Evolutionary conservation across 2,329 filamentous ascomycete genomes (phyloP), one percentile per base, ranked within the genome.

Genomic region (Beauveria medogensis): DNA sequence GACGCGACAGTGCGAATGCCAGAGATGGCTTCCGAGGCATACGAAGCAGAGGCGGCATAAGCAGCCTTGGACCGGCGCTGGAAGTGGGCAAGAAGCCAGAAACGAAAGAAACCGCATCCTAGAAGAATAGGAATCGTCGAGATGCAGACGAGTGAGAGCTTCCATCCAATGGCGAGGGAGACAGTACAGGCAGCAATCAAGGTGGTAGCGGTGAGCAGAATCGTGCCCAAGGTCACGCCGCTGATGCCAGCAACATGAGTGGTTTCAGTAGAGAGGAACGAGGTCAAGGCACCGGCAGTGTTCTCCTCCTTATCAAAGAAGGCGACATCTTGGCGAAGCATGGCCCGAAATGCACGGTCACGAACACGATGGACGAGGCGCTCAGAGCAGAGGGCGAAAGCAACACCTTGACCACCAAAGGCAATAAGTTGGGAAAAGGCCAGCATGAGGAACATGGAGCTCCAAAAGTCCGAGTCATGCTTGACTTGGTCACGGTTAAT

Each of bases 231-330:
- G 0, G 92, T 96, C 30, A 87, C 86, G 52, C 93, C 94, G 65
- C 90, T 92, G 52, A 97, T 84, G 16, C 94, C 92, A 18, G 92
- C 89, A 34, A 97, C 81, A 69, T 95, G 88, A 0, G 91, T 96
- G 0, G 92, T 92, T 74, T 96, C 90, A 0, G 91, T 95, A 2
- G 90, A 92, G 14, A 97, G 78, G 75, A 96, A 94, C 0, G 89
- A 91, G 0, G 92, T 96, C 67, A 99, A 78, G 1, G 92, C 89
- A 65, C 94, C 94, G 7, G 91, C 87, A 7, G 89, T 92, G 72
- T 97, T 96, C 72, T 94, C 89, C 64, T 95, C 90, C 50, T 81
- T 82, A 72, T 97, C 94, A 67, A 97, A 99, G 73, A 92, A 97
- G 30, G 86, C 79, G 62, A 97, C 92, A 64, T 97, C 94, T 74